These are phyloP conservation scores for Trichoderma simmonsii DNA, from an alignment of 2,329 filamentous ascomycete species.

Conservation along the genomic window DNA sequence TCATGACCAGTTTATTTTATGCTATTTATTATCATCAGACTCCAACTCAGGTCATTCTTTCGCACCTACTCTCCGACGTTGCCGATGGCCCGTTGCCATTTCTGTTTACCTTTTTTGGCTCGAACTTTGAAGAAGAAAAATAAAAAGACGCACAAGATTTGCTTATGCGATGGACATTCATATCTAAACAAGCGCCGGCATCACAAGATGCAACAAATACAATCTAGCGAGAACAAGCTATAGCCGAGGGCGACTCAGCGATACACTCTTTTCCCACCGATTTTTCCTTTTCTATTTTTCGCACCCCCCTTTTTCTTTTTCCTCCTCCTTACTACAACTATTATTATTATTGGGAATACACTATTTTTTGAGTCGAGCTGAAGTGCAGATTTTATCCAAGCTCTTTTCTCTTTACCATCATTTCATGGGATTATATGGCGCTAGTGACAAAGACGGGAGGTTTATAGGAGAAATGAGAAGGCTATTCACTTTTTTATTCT, in stretches of 20 bases:
- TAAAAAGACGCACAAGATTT: not conserved
- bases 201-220: not conserved
- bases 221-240: slow-evolving; percentile 3
- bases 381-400: not conserved
- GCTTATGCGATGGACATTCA: not conserved
- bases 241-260: not conserved
- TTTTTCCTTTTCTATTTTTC: not conserved
- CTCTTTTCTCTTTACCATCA: slow-evolving; percentile 19
- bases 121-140: not conserved
- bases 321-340: not conserved
- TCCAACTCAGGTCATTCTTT: slow-evolving; percentile 20
- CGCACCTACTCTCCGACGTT: not conserved
- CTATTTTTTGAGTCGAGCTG: not conserved
- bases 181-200: not conserved
- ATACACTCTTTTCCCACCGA: not conserved
- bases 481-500: not conserved
- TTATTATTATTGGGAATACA: slow-evolving; percentile 21
- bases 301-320: not conserved
- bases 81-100: not conserved
- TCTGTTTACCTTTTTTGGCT: not conserved
- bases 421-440: slow-evolving; percentile 29
- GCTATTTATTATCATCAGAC: slow-evolving; percentile 11
- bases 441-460: slow-evolving; percentile 26
- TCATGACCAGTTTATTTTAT: slow-evolving; percentile 18
- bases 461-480: slow-evolving; percentile 14